Percentiles rank a stretch among this genome's conserved stretches.
phyloP scores from a whole-genome alignment of 1,139 yeast species.

The Nadsonia commutata region DNA sequence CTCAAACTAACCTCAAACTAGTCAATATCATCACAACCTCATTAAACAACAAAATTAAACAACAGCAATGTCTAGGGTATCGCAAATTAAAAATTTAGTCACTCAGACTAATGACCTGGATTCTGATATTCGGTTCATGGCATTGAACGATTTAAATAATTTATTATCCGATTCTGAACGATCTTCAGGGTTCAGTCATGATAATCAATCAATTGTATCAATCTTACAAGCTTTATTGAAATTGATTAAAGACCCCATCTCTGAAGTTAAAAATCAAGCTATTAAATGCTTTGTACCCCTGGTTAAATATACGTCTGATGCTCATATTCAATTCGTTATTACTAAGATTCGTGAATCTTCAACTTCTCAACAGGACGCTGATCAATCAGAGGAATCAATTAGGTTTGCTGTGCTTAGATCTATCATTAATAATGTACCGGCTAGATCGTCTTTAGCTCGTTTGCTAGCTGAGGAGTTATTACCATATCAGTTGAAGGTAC shows the following conservation, averaged over 20 bases:
- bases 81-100: neutral
- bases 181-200: slow-evolving; percentile 12
- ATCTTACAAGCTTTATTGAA: slow-evolving; percentile 38
- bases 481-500: slow-evolving; percentile 20
- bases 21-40: too few relatives aligned
- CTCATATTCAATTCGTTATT: slow-evolving; percentile 1
- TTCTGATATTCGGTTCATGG: slow-evolving; percentile 80
- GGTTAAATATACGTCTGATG: slow-evolving; percentile 1
- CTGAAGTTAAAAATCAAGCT: slow-evolving; percentile 73
- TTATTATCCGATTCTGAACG: slow-evolving; percentile 24
- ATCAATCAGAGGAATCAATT: slow-evolving; percentile 25
- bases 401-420: slow-evolving; percentile 59
- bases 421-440: slow-evolving; percentile 31
- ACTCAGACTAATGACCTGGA: slow-evolving; percentile 25
- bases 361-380: slow-evolving; percentile 1
- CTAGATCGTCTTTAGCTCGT: slow-evolving; percentile 20
- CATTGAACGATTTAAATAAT: slow-evolving; percentile 57
- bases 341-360: slow-evolving; percentile 15
- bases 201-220: slow-evolving; percentile 16
- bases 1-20: too few relatives aligned
- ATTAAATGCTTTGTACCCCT: slow-evolving; percentile 33
- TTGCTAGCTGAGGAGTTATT: slow-evolving; percentile 23
- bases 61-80: neutral
- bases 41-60: neutral
- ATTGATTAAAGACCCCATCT: slow-evolving; percentile 45